These are phyloP conservation scores for Plasmopara halstedii DNA, from an alignment of 352 stramenopile genomes.

Conservation along the genomic window DNA sequence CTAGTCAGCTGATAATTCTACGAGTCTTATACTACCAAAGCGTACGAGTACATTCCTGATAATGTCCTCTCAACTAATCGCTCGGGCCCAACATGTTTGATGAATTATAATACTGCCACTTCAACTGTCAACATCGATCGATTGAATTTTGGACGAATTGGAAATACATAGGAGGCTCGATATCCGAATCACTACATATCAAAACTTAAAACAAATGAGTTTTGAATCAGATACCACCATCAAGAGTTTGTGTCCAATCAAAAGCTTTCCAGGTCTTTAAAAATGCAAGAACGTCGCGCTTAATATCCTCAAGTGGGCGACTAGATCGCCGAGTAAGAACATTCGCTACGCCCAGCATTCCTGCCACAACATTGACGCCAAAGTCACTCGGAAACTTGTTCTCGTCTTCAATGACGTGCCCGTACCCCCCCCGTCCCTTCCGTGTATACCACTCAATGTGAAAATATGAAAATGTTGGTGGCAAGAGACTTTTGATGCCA, in stretches of 20 bases:
- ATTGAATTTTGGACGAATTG: no score
- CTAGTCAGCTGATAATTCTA: neutral
- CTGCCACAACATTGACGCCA: constrained; percentile 66
- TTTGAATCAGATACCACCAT: no score
- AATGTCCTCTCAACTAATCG: constrained; percentile 31
- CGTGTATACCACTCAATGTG: constrained; percentile 67
- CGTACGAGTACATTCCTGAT: constrained; percentile 81
- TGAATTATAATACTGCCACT: constrained; percentile 50
- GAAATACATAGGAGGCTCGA: no score
- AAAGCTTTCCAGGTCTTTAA: constrained; percentile 60
- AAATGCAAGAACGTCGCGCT: constrained; percentile 51
- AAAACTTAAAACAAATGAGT: no score
- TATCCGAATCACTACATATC: no score
- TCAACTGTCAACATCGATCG: constrained; percentile 58
- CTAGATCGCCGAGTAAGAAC: constrained; percentile 1
- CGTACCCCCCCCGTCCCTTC: constrained; percentile 44
- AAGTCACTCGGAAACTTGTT: constrained; percentile 68
- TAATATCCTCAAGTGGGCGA: constrained; percentile 46
- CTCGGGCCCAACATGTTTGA: constrained; percentile 29
- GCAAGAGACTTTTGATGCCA: constrained; percentile 53
- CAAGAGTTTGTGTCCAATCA: constrained; percentile 68
- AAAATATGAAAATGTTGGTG: constrained; percentile 77
- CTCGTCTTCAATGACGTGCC: constrained; percentile 78
- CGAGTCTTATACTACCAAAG: constrained; percentile 14
- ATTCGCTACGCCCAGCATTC: constrained; percentile 57